Percentiles rank a stretch among this genome's conserved stretches.
Evolutionary conservation across 345 rosid genomes (phyloP).

Genomic region (Populus alba): DNA sequence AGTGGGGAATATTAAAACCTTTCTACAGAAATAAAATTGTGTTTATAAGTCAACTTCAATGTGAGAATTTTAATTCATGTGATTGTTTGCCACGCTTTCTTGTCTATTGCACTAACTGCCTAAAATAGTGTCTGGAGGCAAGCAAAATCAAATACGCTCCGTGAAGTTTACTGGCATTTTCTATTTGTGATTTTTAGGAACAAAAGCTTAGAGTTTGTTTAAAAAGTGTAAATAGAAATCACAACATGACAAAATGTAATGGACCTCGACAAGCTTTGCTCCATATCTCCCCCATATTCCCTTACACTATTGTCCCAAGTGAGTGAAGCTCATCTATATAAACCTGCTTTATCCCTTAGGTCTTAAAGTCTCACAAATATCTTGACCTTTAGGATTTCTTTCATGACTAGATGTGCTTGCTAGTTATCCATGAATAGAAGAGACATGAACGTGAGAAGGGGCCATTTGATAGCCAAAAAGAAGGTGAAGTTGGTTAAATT

Average conservation of each 20-base stretch:
- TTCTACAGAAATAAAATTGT: too few relatives aligned
- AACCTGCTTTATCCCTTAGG: background rate
- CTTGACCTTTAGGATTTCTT: background rate
- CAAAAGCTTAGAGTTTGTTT: background rate
- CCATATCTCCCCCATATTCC: constrained; percentile 11
- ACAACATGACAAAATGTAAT: background rate
- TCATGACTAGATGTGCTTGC: background rate
- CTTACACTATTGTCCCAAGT: background rate
- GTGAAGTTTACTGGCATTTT: background rate
- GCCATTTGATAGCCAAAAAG: constrained; percentile 23
- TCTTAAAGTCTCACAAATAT: background rate
- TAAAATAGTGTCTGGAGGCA: background rate
- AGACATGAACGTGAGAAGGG: constrained; percentile 19
- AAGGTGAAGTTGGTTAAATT: constrained; percentile 25
- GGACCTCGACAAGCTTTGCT: constrained; percentile 7
- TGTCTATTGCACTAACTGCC: background rate
- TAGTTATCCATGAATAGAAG: constrained; percentile 15
- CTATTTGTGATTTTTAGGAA: background rate
- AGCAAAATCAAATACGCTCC: background rate
- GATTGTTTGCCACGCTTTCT: background rate
- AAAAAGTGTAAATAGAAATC: too few relatives aligned
- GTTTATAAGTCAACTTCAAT: background rate
- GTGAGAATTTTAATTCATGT: background rate
- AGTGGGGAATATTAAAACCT: background rate
- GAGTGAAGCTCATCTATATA: constrained; percentile 2